Evolutionary conservation across 139 green algal genomes (phyloP).

Genomic region (Microglena sp.): DNA sequence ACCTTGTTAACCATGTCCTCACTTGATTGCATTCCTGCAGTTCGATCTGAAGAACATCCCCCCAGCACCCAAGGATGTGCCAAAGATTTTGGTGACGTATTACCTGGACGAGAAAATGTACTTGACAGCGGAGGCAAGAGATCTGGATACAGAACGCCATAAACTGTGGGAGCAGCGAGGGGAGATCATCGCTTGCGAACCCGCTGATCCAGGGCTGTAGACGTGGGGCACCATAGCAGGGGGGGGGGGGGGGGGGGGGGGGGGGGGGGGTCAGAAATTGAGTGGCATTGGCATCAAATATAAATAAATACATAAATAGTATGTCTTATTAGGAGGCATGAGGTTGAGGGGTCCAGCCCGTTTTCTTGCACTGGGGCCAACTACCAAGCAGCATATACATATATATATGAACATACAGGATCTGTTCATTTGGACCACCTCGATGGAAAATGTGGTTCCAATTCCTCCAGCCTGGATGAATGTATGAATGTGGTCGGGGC

Average conservation of each 20-base stretch:
- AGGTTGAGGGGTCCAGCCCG: not conserved
- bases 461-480: not conserved
- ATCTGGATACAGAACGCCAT: conserved; percentile 38
- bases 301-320: not conserved
- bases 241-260: too few species aligned
- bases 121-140: conserved; percentile 32
- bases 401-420: too few species aligned
- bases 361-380: not conserved
- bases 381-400: too few species aligned
- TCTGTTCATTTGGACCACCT: not conserved
- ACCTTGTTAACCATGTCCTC: too few species aligned
- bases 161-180: conserved; percentile 33
- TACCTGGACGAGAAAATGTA: conserved; percentile 15
- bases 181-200: conserved; percentile 18
- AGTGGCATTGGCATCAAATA: not conserved
- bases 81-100: conserved; percentile 35
- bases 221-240: not conserved
- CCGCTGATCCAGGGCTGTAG: conserved; percentile 10
- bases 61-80: conserved; percentile 37
- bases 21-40: conserved; percentile 9
- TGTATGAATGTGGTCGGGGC: not conserved
- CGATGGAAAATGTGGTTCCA: not conserved
- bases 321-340: not conserved
- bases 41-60: conserved; percentile 55
- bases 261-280: not conserved